Conservation (phyloP, 106 monocot genomes). For the Vanilla planifolia region DNA sequence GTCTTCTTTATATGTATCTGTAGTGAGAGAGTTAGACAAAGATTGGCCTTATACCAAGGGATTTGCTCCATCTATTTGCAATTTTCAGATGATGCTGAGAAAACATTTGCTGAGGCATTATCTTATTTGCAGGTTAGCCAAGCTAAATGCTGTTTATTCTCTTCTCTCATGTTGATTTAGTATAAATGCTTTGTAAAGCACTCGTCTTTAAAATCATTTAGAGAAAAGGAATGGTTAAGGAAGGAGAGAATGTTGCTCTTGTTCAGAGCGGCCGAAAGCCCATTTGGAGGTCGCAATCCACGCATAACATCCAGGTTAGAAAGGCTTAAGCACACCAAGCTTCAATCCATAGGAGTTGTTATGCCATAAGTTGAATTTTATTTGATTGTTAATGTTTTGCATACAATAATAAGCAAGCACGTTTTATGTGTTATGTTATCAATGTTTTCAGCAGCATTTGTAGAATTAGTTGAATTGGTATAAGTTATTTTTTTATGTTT, state of each 20-base stretch:
- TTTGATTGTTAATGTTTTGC: too few relatives aligned
- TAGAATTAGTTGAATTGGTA: too few relatives aligned
- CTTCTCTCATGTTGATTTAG: not conserved
- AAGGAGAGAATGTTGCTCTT: constrained; percentile 94
- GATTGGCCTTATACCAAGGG: constrained; percentile 91
- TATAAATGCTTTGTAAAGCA: not conserved
- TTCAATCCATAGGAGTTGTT: too few relatives aligned
- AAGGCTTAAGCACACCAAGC: constrained; percentile 33
- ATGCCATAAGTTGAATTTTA: too few relatives aligned
- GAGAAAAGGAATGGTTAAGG: constrained; percentile 90
- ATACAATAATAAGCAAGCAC: too few relatives aligned
- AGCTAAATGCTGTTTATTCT: not conserved
- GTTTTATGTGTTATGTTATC: too few relatives aligned
- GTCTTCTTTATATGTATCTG: constrained; percentile 7
- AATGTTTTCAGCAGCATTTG: too few relatives aligned
- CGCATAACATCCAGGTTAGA: constrained; percentile 88
- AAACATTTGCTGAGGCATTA: constrained; percentile 66
- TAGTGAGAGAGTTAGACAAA: constrained; percentile 95
- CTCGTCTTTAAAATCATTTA: constrained; percentile 14
- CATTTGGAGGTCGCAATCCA: constrained; percentile 96
- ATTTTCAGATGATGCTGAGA: constrained; percentile 78
- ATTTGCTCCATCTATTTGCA: constrained; percentile 77
- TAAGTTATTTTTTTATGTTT: too few relatives aligned
- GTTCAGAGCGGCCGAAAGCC: constrained; percentile 85
- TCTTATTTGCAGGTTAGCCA: constrained; percentile 64